Percentiles rank a stretch among this genome's conserved stretches.
Conservation (phyloP, 1,139 yeast genomes). For the Suhomyces ambrosiae region DNA sequence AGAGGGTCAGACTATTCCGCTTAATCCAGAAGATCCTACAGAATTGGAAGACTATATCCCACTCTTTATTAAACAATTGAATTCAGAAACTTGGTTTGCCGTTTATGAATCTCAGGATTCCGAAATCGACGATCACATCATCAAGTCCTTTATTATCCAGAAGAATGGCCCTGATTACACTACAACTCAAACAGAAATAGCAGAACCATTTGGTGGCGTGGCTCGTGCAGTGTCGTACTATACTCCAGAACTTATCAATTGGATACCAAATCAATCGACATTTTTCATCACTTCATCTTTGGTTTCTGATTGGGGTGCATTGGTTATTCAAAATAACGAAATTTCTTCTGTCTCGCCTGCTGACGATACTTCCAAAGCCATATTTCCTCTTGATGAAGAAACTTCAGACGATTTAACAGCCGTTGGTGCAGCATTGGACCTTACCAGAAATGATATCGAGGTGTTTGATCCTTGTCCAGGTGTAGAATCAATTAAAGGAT, state of each 20-base stretch:
- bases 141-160: slow-evolving; percentile 20
- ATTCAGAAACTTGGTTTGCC: slow-evolving; percentile 20
- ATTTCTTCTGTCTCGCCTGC: slow-evolving; percentile 39
- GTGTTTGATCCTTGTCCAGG: slow-evolving; percentile 59
- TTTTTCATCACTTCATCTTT: slow-evolving; percentile 58
- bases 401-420: slow-evolving; percentile 70
- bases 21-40: slow-evolving; percentile 9
- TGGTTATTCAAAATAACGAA: slow-evolving; percentile 29
- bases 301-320: slow-evolving; percentile 53
- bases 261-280: slow-evolving; percentile 38
- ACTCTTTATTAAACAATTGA: slow-evolving; percentile 11
- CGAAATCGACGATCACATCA: slow-evolving; percentile 25
- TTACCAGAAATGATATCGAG: slow-evolving; percentile 38
- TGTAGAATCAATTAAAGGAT: slow-evolving; percentile 51
- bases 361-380: slow-evolving; percentile 72
- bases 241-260: slow-evolving; percentile 38
- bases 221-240: slow-evolving; percentile 55
- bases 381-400: slow-evolving; percentile 67
- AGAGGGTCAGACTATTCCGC: slow-evolving; percentile 1
- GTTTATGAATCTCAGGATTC: slow-evolving; percentile 25
- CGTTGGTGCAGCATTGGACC: slow-evolving; percentile 66
- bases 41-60: slow-evolving; percentile 7
- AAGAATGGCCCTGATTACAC: slow-evolving; percentile 15
- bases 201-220: slow-evolving; percentile 58
- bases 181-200: slow-evolving; percentile 45